These are phyloP conservation scores for Cordyceps sp. DNA, from an alignment of 2,329 filamentous ascomycete species.

Conservation along the genomic window DNA sequence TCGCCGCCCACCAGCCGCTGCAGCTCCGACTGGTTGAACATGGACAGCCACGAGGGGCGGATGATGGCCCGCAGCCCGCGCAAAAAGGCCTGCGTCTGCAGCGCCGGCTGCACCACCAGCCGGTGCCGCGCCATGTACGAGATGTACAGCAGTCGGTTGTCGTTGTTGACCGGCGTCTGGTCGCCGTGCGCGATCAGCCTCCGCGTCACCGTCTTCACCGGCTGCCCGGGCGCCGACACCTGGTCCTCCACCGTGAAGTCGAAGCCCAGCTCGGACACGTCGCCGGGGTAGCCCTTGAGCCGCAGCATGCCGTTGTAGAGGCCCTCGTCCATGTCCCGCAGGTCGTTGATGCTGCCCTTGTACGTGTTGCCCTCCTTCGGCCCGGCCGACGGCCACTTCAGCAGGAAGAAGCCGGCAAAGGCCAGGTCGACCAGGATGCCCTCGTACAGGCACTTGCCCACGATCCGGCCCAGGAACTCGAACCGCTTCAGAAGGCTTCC, in stretches of 20 bases:
- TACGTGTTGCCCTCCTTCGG: constrained; percentile 50
- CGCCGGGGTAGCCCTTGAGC: constrained; percentile 71
- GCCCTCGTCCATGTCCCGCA: constrained; percentile 79
- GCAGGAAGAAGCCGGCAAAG: constrained; percentile 89
- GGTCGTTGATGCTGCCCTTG: constrained; percentile 84
- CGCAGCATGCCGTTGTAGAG: constrained; percentile 73
- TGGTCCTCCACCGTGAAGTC: constrained; percentile 82
- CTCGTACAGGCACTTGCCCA: constrained; percentile 96
- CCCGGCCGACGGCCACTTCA: constrained; percentile 80
- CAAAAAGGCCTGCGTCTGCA: constrained; percentile 79
- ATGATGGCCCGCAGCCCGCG: constrained; percentile 77
- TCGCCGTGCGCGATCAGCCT: constrained; percentile 66
- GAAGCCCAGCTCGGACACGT: constrained; percentile 54
- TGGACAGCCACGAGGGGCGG: constrained; percentile 80
- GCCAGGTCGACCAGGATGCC: constrained; percentile 85
- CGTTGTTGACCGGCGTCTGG: constrained; percentile 67
- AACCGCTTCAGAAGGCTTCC: constrained; percentile 53
- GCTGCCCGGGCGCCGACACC: constrained; percentile 26
- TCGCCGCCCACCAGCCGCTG: constrained; percentile 89
- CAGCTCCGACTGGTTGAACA: constrained; percentile 95
- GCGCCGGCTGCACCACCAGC: constrained; percentile 59
- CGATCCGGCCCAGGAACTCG: constrained; percentile 81
- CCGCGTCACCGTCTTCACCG: constrained; percentile 47
- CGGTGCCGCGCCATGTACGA: constrained; percentile 80
- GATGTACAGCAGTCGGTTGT: constrained; percentile 88